Evolutionary conservation across 2,329 filamentous ascomycete species (phyloP).

Genomic region (Sphaerulina populicola): DNA sequence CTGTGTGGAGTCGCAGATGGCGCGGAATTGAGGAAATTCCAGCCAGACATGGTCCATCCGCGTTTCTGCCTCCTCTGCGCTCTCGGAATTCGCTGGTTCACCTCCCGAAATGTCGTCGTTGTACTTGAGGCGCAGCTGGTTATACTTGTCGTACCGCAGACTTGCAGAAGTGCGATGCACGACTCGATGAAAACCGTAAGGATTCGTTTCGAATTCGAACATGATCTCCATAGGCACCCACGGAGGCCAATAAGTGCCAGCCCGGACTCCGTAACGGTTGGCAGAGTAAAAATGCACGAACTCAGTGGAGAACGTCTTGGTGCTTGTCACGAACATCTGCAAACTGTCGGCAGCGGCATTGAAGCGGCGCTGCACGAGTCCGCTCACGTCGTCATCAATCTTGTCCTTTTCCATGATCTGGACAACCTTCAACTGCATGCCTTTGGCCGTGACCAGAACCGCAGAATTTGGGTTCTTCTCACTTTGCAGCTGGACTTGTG

Average conservation of each 20-base stretch:
- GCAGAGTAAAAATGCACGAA: slow-evolving; percentile 89
- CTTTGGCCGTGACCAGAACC: slow-evolving; percentile 92
- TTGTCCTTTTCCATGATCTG: slow-evolving; percentile 97
- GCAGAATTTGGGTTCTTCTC: slow-evolving; percentile 96
- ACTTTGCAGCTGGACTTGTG: slow-evolving; percentile 95
- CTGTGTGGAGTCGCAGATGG: slow-evolving; percentile 93
- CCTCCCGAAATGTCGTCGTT: slow-evolving; percentile 80
- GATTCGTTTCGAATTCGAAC: slow-evolving; percentile 89
- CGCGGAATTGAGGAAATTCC: slow-evolving; percentile 86
- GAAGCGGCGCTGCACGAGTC: slow-evolving; percentile 89
- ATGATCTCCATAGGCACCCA: slow-evolving; percentile 99
- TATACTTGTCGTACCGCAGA: slow-evolving; percentile 95
- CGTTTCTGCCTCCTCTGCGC: slow-evolving; percentile 45
- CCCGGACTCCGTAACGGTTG: slow-evolving; percentile 79
- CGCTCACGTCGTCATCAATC: slow-evolving; percentile 85
- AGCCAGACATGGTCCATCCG: slow-evolving; percentile 96
- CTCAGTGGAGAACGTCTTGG: slow-evolving; percentile 77
- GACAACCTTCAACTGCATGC: slow-evolving; percentile 95
- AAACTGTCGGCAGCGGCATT: slow-evolving; percentile 93
- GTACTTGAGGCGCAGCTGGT: slow-evolving; percentile 90
- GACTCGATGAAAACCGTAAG: slow-evolving; percentile 95
- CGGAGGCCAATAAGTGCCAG: slow-evolving; percentile 84
- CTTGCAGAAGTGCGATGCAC: slow-evolving; percentile 94
- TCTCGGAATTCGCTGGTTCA: slow-evolving; percentile 36
- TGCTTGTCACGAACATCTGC: slow-evolving; percentile 94